Evolutionary conservation across 768 basidiomycete genomes (phyloP), one percentile per base, ranked within the genome.

Genomic region (Tephrocybe sp.): DNA sequence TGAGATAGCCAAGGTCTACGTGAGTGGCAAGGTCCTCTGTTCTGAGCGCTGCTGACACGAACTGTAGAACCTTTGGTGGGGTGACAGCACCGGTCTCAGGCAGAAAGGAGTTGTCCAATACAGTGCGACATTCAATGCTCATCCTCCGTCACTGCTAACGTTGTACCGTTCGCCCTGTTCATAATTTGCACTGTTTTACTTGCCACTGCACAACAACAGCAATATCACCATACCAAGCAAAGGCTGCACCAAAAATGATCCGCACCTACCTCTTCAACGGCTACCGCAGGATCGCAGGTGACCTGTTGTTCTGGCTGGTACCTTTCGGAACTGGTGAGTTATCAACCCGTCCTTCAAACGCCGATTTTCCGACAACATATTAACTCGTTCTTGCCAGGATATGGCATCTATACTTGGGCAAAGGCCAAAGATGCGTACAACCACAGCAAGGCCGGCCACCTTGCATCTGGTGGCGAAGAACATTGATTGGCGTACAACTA

Each of bases 21-120:
- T 93, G 76, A 81, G 90, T 78, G 11, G 15, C 23, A 33, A 37
- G 18, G 20, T 33, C 17, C 15, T 15, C 23, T 12, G 9, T 21
- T 18, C 39, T 18, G 25, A 5, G 14, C 39, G 26, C 21, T 36
- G 20, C 30, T 51, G 51, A 47, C n/a, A 25, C 30, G 30, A 40
- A 25, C 33, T 44, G 26, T 65, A 95, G 91, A 88, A 78, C 70
- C 75, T 85, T 45, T 97, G 93, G 93, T 97, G 93, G 93, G 93
- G 93, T 73, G 85, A 88, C 71, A 72, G 71, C 55, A 74, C 77
- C 58, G 79, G 80, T 54, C 73, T 78, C 38, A 76, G 76, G 60
- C 85, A 83, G 66, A 91, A 80, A 71, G 93, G 93, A 46, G 77
- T 95, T 52, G 73, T 81, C 45, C 72, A 77, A 62, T 97, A 96